Conservation (phyloP, 1,284 basidiomycete species). For the Austroboletus novae-zelandiae region DNA sequence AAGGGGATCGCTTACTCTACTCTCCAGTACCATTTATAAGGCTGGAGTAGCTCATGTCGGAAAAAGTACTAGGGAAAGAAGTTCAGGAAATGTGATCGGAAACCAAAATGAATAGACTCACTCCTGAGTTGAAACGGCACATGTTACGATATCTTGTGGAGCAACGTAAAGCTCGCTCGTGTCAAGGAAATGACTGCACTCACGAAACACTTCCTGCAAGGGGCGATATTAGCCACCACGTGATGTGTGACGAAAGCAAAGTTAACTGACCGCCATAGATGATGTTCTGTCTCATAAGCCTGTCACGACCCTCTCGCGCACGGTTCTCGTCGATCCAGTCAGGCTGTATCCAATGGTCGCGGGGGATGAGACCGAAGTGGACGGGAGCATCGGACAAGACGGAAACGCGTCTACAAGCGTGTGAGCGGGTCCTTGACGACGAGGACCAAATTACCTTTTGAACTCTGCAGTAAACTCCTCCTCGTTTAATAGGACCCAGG, state of each 20-base stretch:
- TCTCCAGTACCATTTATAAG: slow-evolving; percentile 85
- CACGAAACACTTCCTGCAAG: slow-evolving; percentile 51
- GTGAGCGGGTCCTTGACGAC: slow-evolving; percentile 9
- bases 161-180: slow-evolving; percentile 3
- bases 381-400: slow-evolving; percentile 54
- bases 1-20: slow-evolving; percentile 45
- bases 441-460: slow-evolving; percentile 43
- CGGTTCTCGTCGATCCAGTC: slow-evolving; percentile 76
- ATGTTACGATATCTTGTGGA: slow-evolving; percentile 63
- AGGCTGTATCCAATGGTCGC: slow-evolving; percentile 78
- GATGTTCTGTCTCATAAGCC: slow-evolving; percentile 61
- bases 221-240: slow-evolving; percentile 1
- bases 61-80: slow-evolving; percentile 62
- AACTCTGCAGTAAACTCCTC: slow-evolving; percentile 69
- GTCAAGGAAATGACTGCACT: slow-evolving; percentile 22
- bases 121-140: slow-evolving; percentile 86
- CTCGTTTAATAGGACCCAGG: slow-evolving; percentile 74
- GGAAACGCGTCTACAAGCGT: slow-evolving; percentile 47
- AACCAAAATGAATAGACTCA: slow-evolving; percentile 35
- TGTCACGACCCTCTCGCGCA: slow-evolving; percentile 60
- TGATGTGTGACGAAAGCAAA: background rate
- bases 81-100: slow-evolving; percentile 4
- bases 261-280: slow-evolving; percentile 59
- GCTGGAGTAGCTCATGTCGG: slow-evolving; percentile 66
- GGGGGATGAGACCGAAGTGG: slow-evolving; percentile 70